Evolutionary conservation across 768 basidiomycete genomes (phyloP).

Genomic region (Mycena kentingensis): DNA sequence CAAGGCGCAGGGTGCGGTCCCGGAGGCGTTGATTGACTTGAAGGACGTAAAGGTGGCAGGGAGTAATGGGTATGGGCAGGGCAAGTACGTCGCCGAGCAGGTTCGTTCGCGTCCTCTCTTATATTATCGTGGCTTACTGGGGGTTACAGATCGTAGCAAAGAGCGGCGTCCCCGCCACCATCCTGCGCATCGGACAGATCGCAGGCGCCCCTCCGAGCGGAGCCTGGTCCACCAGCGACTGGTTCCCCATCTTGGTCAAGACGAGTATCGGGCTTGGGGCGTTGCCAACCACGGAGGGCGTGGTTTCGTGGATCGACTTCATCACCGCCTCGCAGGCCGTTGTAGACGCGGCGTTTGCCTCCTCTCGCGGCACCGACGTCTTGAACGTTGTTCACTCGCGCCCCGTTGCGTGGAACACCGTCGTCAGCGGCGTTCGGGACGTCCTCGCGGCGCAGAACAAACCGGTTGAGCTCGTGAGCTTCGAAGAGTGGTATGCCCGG

Average conservation of each 20-base stretch:
- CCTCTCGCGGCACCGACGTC: not conserved
- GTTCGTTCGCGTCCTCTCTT: not conserved
- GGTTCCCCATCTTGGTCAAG: constrained; percentile 40
- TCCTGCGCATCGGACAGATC: constrained; percentile 42
- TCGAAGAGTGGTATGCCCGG: too few relatives aligned
- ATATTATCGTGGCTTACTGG: not conserved
- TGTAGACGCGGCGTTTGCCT: not conserved
- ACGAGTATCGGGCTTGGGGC: constrained; percentile 16
- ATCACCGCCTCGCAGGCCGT: not conserved
- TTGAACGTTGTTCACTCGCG: not conserved
- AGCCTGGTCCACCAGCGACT: constrained; percentile 39
- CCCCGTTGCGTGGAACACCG: not conserved
- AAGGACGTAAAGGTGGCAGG: not conserved
- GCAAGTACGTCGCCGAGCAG: not conserved
- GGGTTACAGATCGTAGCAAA: not conserved
- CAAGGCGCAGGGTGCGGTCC: not conserved
- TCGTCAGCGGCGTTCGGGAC: too few relatives aligned
- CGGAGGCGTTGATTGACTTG: not conserved
- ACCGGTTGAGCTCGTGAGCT: too few relatives aligned
- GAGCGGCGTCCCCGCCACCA: not conserved
- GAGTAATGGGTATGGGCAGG: constrained; percentile 4
- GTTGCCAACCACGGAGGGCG: not conserved
- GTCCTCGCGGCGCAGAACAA: too few relatives aligned
- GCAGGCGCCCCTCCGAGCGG: constrained; percentile 33
- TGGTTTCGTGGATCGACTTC: not conserved